These are phyloP conservation scores for Sordariomycetes sp. DNA, from an alignment of 2,329 filamentous ascomycete genomes.

Conservation along the genomic window DNA sequence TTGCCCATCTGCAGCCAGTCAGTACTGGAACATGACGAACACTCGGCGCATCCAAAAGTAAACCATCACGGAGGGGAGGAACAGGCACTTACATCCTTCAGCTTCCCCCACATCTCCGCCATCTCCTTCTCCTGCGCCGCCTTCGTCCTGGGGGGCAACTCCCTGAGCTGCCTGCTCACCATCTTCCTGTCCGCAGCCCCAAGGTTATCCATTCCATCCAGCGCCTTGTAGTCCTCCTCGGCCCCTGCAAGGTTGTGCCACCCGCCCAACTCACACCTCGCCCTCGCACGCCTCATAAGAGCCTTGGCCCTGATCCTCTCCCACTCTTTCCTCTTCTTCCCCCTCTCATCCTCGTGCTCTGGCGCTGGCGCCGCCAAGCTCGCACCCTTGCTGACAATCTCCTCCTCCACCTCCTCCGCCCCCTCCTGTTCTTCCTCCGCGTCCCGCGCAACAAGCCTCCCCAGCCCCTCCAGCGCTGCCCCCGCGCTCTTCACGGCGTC, in stretches of 20 bases:
- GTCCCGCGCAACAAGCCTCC: conserved; percentile 33
- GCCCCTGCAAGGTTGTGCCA: conserved; percentile 75
- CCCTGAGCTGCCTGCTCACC: conserved; percentile 51
- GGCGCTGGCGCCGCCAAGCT: conserved; percentile 14
- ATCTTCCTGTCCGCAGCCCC: conserved; percentile 51
- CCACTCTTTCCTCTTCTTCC: conserved; percentile 40
- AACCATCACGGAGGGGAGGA: background rate
- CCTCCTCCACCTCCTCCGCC: conserved; percentile 34
- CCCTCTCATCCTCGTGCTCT: conserved; percentile 11
- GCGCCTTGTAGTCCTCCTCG: conserved; percentile 62
- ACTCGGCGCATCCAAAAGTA: too few relatives aligned
- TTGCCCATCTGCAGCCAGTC: conserved; percentile 57
- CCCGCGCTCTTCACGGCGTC: conserved; percentile 64
- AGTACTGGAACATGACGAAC: too few relatives aligned
- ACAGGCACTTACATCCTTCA: conserved; percentile 55
- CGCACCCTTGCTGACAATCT: conserved; percentile 47
- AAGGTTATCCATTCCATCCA: conserved; percentile 47
- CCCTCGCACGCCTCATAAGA: conserved; percentile 65
- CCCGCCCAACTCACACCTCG: conserved; percentile 54
- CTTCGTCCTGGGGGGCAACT: conserved; percentile 56
- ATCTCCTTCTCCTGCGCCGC: conserved; percentile 77
- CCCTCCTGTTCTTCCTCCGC: conserved; percentile 19
- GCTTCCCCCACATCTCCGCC: conserved; percentile 93
- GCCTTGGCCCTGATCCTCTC: conserved; percentile 70
- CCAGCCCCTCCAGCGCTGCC: conserved; percentile 58